Evolutionary conservation across 257 asterid genomes (phyloP), one percentile per base, ranked within the genome.

Genomic region (Rhazya stricta): DNA sequence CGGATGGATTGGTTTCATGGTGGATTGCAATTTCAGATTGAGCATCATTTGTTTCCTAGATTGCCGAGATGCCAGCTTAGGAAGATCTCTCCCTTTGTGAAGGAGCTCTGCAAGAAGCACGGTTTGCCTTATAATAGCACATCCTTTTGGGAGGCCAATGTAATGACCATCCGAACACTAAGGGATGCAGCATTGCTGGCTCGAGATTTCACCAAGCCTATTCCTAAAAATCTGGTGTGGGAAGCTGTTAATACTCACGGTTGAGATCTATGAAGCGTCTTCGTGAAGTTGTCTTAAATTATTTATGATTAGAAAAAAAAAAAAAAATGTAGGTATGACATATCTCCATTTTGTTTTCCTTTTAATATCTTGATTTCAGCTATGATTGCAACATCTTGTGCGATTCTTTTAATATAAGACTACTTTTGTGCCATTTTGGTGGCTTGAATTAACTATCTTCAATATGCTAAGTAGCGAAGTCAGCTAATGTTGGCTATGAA

Each of bases 1-100:
- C 90, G 98, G 98, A 90, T 94, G 98, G 98, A 94, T 77, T 94
- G 98, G 97, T 94, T 94, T 61, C 98, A 94, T 30, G 98, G 98
- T 61, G 98, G 98, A 45, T 69, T 94, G 83, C 98, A 94, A 76
- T 94, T 91, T 66, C 98, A 94, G 79, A 56, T 84, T 15, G 98
- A 82, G 81, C 98, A 93, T 70, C 98, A 93, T 76, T 65, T 93
- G 89, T 91, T 93, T 54, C 98, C 98, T 34, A 85, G 87, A 27
- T 63, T 93, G 72, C 98, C 98, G 0, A 86, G 96, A 16, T 58
- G 86, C 84, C 92, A 93, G 6, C 94, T 91, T 1, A 76, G 98
- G 51, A 82, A 58, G 67, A 63, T 94, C 21, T 83, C 98, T 0
- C 97, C 98, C 0, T 74, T 90, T 4, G 97, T 93, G 66, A 83